These are phyloP conservation scores for Solanum sitiens DNA, from an alignment of 257 asterid species.

Conservation along the genomic window DNA sequence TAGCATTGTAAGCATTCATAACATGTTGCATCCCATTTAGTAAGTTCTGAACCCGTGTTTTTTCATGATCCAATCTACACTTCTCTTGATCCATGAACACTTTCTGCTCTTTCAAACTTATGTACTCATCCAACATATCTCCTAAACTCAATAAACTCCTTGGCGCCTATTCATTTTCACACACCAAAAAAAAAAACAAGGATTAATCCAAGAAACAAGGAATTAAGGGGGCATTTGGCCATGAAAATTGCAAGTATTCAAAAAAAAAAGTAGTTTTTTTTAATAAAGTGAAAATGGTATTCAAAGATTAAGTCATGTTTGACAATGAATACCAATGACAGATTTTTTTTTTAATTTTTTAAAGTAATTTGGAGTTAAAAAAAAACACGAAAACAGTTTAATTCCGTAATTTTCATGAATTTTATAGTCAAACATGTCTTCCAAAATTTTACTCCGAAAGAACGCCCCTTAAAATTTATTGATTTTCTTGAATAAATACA, in stretches of 20 bases:
- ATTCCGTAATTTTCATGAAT: background rate
- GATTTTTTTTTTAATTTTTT: background rate
- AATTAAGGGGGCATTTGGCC: background rate
- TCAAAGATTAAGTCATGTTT: background rate
- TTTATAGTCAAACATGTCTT: background rate
- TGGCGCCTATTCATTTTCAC: slow-evolving; percentile 44
- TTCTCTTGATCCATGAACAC: slow-evolving; percentile 65
- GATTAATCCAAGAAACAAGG: background rate
- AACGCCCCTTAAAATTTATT: background rate
- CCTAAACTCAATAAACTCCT: slow-evolving; percentile 75
- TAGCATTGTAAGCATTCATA: slow-evolving; percentile 53
- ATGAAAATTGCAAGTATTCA: background rate
- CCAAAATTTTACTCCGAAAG: background rate
- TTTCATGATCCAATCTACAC: slow-evolving; percentile 65
- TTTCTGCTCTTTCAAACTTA: slow-evolving; percentile 72
- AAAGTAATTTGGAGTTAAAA: too few relatives aligned
- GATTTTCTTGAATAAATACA: background rate
- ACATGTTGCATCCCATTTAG: slow-evolving; percentile 70
- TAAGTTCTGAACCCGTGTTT: slow-evolving; percentile 53
- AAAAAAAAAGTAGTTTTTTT: background rate
- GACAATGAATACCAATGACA: background rate
- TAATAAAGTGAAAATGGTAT: background rate
- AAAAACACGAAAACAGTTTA: background rate
- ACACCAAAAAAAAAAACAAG: background rate
- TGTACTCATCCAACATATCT: slow-evolving; percentile 77